phyloP scores from a whole-genome alignment of 495 filamentous ascomycete species.

The Penicillium pancosmium region DNA sequence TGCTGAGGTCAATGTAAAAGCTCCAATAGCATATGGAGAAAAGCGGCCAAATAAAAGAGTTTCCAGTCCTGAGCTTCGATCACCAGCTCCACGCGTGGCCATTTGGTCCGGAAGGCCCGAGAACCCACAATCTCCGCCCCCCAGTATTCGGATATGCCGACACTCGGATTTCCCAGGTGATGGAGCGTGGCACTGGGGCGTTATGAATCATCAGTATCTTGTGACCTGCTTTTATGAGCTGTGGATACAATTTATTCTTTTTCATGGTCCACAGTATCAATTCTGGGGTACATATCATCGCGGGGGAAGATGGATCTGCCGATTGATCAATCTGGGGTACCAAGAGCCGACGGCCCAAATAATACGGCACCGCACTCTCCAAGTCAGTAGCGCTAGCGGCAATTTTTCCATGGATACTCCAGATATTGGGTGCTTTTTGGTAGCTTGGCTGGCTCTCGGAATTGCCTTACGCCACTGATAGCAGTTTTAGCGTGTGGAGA shows the following conservation, averaged over 20 bases:
- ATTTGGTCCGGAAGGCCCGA: neutral
- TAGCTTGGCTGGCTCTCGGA: too few species aligned
- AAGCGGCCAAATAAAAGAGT: conserved; percentile 3
- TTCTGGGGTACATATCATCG: conserved; percentile 13
- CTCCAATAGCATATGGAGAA: neutral
- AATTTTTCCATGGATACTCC: neutral
- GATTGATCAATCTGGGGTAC: conserved; percentile 14
- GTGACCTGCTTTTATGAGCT: neutral
- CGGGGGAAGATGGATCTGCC: conserved; percentile 3
- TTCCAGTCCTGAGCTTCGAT: neutral
- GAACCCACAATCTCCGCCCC: neutral
- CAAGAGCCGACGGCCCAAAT: conserved; percentile 1
- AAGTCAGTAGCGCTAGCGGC: neutral
- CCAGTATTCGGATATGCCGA: conserved; percentile 1
- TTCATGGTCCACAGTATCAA: neutral
- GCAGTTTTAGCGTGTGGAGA: too few species aligned
- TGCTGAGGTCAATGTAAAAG: neutral
- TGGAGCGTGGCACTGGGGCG: neutral
- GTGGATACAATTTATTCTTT: conserved; percentile 1
- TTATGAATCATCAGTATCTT: neutral
- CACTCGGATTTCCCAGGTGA: neutral
- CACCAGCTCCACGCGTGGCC: neutral
- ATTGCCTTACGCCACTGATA: too few species aligned
- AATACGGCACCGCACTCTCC: neutral
- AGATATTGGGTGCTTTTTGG: too few species aligned